Evolutionary conservation across 352 stramenopile genomes (phyloP), one percentile per base, ranked within the genome.

Genomic region (Globisporangium carolinianum): DNA sequence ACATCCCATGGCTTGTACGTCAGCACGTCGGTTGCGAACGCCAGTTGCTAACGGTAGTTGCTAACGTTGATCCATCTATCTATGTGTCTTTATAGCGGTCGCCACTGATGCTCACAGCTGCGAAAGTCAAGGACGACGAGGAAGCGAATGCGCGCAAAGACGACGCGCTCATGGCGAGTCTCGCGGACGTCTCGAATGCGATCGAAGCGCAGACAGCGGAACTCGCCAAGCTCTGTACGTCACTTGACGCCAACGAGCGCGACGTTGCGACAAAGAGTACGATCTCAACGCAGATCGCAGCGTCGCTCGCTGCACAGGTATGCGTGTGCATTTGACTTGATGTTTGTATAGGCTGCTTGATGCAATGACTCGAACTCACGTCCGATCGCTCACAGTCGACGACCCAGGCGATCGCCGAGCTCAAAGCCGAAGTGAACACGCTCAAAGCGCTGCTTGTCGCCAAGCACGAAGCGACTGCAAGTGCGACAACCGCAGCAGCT

Each of bases 171-270:
- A 53, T 87, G 41, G 57, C 50, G 5, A 69, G 72, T 36, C 54
- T 91, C 6, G 64, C 75, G 36, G 69, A 68, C 41, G 68, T 89
- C 15, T 87, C 79, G 15, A 54, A 55, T 7, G 67, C 77, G n/a
- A 91, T 91, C 41, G 73, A 89, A 38, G 60, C 71, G 41, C 81
- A 91, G 56, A 91, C 80, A 9, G 60, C 62, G 3, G 76, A 87
- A 60, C 63, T 91, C 14, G 62, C 69, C 9, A 84, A 80, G 50
- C 63, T 89, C 17, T 79, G 73, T 47, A 43, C 64, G n/a, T 71
- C 72, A 3, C 60, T 89, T 6, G 72, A 87, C 48, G 64, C 71
- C 43, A 86, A 86, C 46, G 79, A 89, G 51, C 69, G 71, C 6
- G 72, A 87, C 43, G 11, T 86, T 47, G 62, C 73, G 51, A 78